These are phyloP conservation scores for Alternaria metachromatica DNA, from an alignment of 2,329 filamentous ascomycete genomes.

Conservation along the genomic window DNA sequence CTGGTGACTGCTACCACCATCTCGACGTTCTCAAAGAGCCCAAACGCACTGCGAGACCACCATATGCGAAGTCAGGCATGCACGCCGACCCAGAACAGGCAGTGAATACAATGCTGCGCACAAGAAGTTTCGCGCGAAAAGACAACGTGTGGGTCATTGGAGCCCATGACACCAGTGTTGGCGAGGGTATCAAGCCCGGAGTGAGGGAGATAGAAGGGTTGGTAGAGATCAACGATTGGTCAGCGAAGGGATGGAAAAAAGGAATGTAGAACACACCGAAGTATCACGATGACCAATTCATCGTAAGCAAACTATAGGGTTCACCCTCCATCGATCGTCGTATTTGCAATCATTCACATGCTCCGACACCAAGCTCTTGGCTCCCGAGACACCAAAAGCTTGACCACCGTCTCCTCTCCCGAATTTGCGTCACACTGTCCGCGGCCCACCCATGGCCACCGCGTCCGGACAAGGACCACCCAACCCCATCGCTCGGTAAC, in stretches of 20 bases:
- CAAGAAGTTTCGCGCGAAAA: conserved; percentile 28
- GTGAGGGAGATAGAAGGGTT: conserved; percentile 34
- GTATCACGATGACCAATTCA: neutral
- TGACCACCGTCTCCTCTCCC: conserved; percentile 12
- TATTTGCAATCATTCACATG: neutral
- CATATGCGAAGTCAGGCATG: conserved; percentile 36
- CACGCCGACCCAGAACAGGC: conserved; percentile 37
- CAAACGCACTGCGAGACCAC: conserved; percentile 34
- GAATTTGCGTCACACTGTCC: neutral
- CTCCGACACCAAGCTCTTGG: conserved; percentile 20
- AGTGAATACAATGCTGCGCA: conserved; percentile 35
- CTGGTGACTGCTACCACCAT: conserved; percentile 44
- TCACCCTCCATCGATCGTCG: neutral
- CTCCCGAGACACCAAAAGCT: conserved; percentile 29
- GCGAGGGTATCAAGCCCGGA: conserved; percentile 26
- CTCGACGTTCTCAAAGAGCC: conserved; percentile 37
- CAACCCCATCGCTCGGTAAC: neutral
- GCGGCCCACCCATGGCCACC: neutral
- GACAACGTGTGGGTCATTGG: conserved; percentile 41
- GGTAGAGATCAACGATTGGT: conserved; percentile 34
- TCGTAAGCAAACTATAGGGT: neutral
- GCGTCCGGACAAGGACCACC: neutral
- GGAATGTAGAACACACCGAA: neutral
- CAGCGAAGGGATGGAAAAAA: conserved; percentile 34
- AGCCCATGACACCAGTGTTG: conserved; percentile 41